Percentiles rank a stretch among this genome's conserved stretches.
Conservation (phyloP, 345 rosid species). For the Clarkia xantiana region DNA sequence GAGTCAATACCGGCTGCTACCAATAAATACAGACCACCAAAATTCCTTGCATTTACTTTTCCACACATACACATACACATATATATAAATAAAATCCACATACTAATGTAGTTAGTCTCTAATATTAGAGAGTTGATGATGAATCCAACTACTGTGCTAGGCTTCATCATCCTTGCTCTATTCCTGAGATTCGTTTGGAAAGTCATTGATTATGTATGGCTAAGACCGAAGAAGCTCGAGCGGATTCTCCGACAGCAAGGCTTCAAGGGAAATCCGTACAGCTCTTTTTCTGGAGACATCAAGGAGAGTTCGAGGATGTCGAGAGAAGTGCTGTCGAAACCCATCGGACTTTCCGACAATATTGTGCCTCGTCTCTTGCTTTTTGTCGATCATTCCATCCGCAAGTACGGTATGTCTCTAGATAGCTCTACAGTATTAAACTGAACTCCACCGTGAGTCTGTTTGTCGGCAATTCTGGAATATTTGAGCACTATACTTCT, state of each 20-base stretch:
- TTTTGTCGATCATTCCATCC: neutral
- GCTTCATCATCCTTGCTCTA: neutral
- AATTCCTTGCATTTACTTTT: too few relatives aligned
- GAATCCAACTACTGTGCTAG: neutral
- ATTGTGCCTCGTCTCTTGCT: slow-evolving; percentile 8
- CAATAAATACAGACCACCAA: too few relatives aligned
- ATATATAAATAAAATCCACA: too few relatives aligned
- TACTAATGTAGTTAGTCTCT: too few relatives aligned
- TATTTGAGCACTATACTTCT: too few relatives aligned
- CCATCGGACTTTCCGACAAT: slow-evolving; percentile 5
- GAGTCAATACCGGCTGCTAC: too few relatives aligned
- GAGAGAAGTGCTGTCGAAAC: slow-evolving; percentile 4
- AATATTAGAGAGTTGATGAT: too few relatives aligned
- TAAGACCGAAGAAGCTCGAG: slow-evolving; percentile 11
- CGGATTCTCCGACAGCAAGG: slow-evolving; percentile 9
- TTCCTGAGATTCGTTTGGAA: neutral
- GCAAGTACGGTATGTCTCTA: slow-evolving; percentile 8
- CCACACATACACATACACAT: too few relatives aligned
- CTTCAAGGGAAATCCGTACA: slow-evolving; percentile 6
- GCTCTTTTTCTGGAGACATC: slow-evolving; percentile 8
- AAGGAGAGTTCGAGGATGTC: slow-evolving; percentile 3
- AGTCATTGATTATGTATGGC: slow-evolving; percentile 6
- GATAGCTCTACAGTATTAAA: too few relatives aligned
- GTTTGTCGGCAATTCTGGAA: too few relatives aligned
- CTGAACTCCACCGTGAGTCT: too few relatives aligned